Evolutionary conservation across 2,329 filamentous ascomycete genomes (phyloP), one percentile per base, ranked within the genome.

Genomic region (Huntiella decipiens): DNA sequence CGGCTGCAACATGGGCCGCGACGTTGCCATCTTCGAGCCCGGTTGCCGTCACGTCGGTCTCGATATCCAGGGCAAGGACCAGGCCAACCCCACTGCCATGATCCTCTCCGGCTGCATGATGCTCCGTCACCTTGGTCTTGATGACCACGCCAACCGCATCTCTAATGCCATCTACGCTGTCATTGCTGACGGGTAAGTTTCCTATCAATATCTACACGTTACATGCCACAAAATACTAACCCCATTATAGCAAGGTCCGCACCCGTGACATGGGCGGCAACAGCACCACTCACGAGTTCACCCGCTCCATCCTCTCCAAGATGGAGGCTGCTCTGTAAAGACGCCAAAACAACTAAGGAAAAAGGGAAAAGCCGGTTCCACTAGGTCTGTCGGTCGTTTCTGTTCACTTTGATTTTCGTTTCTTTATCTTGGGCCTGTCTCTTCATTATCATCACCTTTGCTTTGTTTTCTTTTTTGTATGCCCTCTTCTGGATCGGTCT

Each of bases 41-140:
- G 91, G 91, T 54, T 98, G 91, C 79, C 82, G 91, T 67, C 91
- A 98, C 74, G 91, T 98, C 61, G 91, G 91, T 67, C 81, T 98
- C 43, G 91, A 98, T 64, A 98, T 98, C 70, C 87, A 96, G 79
- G 91, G 91, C 71, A 95, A 95, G 74, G 87, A 95, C 67, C 86
- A 96, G 71, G 91, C 91, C 54, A 98, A 98, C 75, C 91, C 91
- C 45, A 95, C 86, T 47, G 91, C 91, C 53, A 73, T 98, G 70
- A 76, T 98, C 55, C 81, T 98, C 53, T 94, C 85, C 50, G 86
- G 86, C 54, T 83, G 85, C 62, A 98, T 98, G 91, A 80, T 98
- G 57, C 75, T 98, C 63, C 82, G 91, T 61, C 91, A 98, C 69
- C 75, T 98, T 54, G 91, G 91, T 56, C 81, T 98, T 44, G 88